Base-by-base conservation (phyloP, 2,329 filamentous ascomycete species). In the Fusarium poae region DNA sequence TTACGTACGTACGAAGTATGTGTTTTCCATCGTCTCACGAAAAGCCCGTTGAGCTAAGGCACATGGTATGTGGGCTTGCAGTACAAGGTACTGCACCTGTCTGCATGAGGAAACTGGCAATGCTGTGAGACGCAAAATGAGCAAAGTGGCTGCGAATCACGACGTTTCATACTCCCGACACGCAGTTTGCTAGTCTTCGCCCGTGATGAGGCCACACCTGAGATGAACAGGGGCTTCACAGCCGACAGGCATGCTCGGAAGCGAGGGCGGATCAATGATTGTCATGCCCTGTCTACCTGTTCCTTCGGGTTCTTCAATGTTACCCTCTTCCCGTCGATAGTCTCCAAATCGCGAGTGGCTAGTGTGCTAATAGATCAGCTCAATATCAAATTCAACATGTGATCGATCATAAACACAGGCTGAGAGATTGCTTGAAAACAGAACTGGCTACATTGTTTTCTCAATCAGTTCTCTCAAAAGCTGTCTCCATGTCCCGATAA, bases 1-100 rank as follows among this genome's bases (percentile, higher is more conserved):
- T 29, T n/a, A 29, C 42, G 42, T 44, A n/a, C 43, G 40, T 25
- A 25, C 7, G 25, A 7, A 27, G 43, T 37, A 62, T 57, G 35
- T 21, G 13, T 25, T 45, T 40, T 44, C n/a, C n/a, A 25, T 15
- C 18, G 42, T 32, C 21, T n/a, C 29, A 25, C 51, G 37, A 44
- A 35, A 40, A 53, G 44, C 55, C 48, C 46, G 40, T 48, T 51
- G 21, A 40, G 40, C 52, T 11, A 52, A 62, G 53, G 62, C 57
- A 62, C 46, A 60, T 61, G 60, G 62, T 55, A 50, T 52, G 64
- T 52, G 65, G 65, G 61, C 48, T 64, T 23, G 43, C 43, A 50
- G 29, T 42, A 65, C 58, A 27, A 55, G 45, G 53, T 49, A 37
- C 57, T 73, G 68, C 68, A 68, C 49, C 50, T 64, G 45, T 72